phyloP scores from a whole-genome alignment of 352 stramenopile genomes.

The Paralagenidium karlingii region DNA sequence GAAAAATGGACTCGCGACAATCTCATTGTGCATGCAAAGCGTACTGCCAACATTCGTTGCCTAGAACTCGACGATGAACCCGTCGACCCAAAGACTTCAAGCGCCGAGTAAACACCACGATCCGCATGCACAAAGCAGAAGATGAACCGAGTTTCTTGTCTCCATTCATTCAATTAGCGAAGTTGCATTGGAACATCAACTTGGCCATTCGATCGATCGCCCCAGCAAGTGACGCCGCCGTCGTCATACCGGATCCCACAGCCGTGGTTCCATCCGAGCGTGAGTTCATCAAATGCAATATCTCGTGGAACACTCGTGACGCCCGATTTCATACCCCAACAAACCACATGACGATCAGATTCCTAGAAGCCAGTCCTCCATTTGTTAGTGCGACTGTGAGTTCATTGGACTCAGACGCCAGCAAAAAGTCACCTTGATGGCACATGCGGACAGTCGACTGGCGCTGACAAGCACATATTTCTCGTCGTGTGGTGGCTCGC shows the following conservation, averaged over 20 bases:
- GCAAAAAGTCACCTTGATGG: slow-evolving; percentile 20
- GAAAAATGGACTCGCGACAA: no score
- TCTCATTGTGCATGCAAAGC: no score
- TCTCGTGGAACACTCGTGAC: slow-evolving; percentile 33
- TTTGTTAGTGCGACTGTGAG: background rate
- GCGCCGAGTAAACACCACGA: no score
- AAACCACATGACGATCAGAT: slow-evolving; percentile 11
- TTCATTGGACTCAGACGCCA: background rate
- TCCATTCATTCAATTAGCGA: no score
- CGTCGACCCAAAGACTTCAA: no score
- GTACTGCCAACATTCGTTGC: no score
- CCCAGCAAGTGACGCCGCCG: slow-evolving; percentile 49
- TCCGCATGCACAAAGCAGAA: no score
- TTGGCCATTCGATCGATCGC: no score
- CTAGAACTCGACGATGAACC: no score
- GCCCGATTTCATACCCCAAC: slow-evolving; percentile 59
- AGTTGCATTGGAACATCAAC: no score
- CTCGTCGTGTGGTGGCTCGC: slow-evolving; percentile 18
- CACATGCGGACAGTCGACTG: slow-evolving; percentile 46
- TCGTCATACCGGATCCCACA: slow-evolving; percentile 59
- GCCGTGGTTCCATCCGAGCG: slow-evolving; percentile 59
- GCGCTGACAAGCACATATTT: slow-evolving; percentile 59
- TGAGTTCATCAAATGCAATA: slow-evolving; percentile 54
- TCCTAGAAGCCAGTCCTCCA: slow-evolving; percentile 1
- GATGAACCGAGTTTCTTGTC: no score